phyloP scores from a whole-genome alignment of 2,329 filamentous ascomycete genomes.

The Cladosporium sp. region DNA sequence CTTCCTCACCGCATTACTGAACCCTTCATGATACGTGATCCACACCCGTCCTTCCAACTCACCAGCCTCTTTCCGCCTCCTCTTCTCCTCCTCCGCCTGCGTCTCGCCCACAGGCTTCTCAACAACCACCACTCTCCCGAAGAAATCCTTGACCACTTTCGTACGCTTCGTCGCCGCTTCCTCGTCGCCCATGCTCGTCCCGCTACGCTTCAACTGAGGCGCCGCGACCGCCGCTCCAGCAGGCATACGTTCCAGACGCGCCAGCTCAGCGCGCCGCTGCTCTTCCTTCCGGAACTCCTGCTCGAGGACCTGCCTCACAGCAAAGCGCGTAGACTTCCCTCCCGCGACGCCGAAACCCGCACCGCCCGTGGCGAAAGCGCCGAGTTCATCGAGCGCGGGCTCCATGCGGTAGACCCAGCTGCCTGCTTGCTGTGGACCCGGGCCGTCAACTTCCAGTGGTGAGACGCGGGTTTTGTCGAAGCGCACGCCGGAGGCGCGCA shows the following conservation, averaged over 20 bases:
- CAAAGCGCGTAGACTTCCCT: constrained; percentile 79
- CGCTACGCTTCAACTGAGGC: constrained; percentile 20
- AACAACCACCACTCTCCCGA: constrained; percentile 68
- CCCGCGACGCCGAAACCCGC: constrained; percentile 53
- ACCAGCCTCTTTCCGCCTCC: constrained; percentile 38
- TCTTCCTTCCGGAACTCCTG: constrained; percentile 81
- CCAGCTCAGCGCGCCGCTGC: constrained; percentile 64
- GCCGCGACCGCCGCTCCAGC: constrained; percentile 47
- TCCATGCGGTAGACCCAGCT: constrained; percentile 94
- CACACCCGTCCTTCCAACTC: constrained; percentile 66
- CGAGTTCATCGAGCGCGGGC: constrained; percentile 79
- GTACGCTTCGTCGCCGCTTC: constrained; percentile 4
- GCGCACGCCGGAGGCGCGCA: constrained; percentile 78
- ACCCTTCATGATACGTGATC: constrained; percentile 87
- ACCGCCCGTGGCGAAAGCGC: constrained; percentile 70
- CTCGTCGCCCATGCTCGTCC: constrained; percentile 16
- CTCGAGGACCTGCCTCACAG: constrained; percentile 88
- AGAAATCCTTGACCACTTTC: constrained; percentile 76
- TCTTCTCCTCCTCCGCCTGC: constrained; percentile 40
- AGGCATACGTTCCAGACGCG: constrained; percentile 65
- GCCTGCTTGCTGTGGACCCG: constrained; percentile 39
- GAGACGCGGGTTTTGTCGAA: constrained; percentile 70
- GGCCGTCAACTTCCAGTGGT: constrained; percentile 42
- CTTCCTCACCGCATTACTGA: constrained; percentile 90
- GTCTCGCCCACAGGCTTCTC: constrained; percentile 43